phyloP scores from a whole-genome alignment of 768 basidiomycete species.

The Lentinus brumalis region DNA sequence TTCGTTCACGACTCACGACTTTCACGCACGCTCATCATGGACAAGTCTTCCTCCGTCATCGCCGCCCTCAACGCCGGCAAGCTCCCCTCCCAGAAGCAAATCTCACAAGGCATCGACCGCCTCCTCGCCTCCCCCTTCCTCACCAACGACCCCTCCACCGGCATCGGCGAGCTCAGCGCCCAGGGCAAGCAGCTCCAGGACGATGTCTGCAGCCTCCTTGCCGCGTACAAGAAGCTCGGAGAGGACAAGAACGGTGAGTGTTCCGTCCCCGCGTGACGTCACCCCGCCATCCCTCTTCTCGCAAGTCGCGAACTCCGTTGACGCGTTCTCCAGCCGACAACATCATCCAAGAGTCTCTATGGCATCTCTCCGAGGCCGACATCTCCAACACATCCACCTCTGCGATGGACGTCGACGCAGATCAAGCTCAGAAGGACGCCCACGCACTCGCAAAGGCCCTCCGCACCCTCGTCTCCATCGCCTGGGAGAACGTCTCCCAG shows the following conservation, averaged over 20 bases:
- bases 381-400: conserved; percentile 40
- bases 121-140: conserved; percentile 51
- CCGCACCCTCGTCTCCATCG: conserved; percentile 49
- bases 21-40: conserved; percentile 43
- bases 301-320: not conserved
- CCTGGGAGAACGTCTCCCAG: conserved; percentile 54
- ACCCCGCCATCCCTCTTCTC: not conserved
- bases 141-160: conserved; percentile 41
- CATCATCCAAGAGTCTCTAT: conserved; percentile 63
- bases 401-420: conserved; percentile 35
- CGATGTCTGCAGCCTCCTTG: conserved; percentile 53
- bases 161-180: conserved; percentile 49
- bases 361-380: conserved; percentile 63
- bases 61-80: conserved; percentile 75
- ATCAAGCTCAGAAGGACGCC: conserved; percentile 53
- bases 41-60: conserved; percentile 59
- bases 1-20: too few relatives aligned
- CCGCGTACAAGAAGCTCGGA: conserved; percentile 57
- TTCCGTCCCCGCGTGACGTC: not conserved
- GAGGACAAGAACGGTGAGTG: conserved; percentile 57
- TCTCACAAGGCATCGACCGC: conserved; percentile 55
- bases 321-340: conserved; percentile 51
- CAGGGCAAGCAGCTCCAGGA: conserved; percentile 55
- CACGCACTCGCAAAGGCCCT: conserved; percentile 51
- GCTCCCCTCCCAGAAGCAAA: conserved; percentile 62